Evolutionary conservation across 257 asterid genomes (phyloP), one percentile per base, ranked within the genome.

Genomic region (Solanum sejunctum): DNA sequence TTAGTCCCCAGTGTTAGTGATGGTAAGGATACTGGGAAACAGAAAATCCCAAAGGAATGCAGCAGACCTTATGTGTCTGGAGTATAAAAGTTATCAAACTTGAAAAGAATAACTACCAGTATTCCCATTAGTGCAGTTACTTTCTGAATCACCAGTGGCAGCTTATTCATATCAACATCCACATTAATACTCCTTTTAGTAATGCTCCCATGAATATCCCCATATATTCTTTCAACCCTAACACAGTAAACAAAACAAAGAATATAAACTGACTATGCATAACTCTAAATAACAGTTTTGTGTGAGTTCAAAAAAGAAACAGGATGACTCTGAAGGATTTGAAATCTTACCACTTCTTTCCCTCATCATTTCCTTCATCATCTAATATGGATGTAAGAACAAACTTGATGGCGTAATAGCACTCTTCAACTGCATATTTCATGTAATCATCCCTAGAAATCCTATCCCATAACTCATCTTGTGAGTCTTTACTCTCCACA

Each of bases 361-460:
- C 99, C 88, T 94, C 99, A 85, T 91, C 91, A 83, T 93, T 92
- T 88, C 92, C 95, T 89, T 92, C 97, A 72, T 92, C 96, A 57
- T 92, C 97, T 88, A 95, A 86, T 85, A 96, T 92, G 77, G 93
- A 92, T 70, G 88, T 87, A 78, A 96, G 95, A 91, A 96, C 90
- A 90, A 85, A 89, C 88, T 90, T 90, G 84, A 95, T 55, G 85
- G 95, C 81, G 84, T 89, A 89, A 87, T 88, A 96, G 89, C 97
- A 92, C 92, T 96, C 99, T 86, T 92, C 89, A 90, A 96, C 99
- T 26, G 98, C 99, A 88, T 96, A 96, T 89, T 91, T 91, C 99
- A 96, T 96, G 93, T 95, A 92, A 64, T 94, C 99, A 85, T 96
- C 99, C 94, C 91, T 95, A 83, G 93, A 91, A 85, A 96, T 94